phyloP scores from a whole-genome alignment of 2,329 filamentous ascomycete genomes.

The Talaromyces albobiverticillius region DNA sequence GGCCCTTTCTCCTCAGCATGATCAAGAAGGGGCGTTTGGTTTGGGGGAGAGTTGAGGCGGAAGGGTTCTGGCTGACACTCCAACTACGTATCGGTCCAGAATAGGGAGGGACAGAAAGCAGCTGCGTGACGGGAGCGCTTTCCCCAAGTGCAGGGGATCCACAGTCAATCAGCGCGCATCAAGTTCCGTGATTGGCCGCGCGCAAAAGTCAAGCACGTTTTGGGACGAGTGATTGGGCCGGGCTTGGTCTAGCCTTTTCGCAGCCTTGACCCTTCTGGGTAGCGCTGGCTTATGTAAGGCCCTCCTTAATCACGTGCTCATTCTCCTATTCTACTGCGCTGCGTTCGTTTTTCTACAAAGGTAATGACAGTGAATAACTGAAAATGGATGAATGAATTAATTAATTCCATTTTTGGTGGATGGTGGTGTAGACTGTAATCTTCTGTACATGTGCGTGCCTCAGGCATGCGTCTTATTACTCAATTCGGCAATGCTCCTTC shows the following conservation, averaged over 20 bases:
- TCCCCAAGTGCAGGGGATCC: slow-evolving; percentile 5
- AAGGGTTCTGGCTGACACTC: not conserved
- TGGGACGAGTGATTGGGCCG: slow-evolving; percentile 10
- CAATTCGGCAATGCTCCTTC: not conserved
- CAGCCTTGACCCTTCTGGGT: no score
- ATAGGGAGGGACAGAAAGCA: slow-evolving; percentile 8
- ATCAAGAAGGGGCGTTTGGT: not conserved
- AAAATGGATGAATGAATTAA: no score
- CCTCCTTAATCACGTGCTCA: not conserved
- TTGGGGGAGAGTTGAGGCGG: not conserved
- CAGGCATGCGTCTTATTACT: not conserved
- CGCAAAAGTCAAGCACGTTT: not conserved
- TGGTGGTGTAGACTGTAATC: no score
- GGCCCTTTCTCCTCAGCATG: not conserved
- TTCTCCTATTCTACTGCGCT: not conserved
- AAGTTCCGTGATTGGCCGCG: not conserved
- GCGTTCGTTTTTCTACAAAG: no score
- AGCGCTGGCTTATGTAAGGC: slow-evolving; percentile 1
- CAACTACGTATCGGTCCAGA: not conserved
- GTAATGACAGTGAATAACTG: no score
- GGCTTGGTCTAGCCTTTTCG: not conserved
- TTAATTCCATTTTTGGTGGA: no score
- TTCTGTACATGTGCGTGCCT: not conserved
- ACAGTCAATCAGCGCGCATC: not conserved
- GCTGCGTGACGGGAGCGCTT: not conserved